Evolutionary conservation across 2,329 filamentous ascomycete species (phyloP).

Genomic region (Pestalotiopsis sp.): DNA sequence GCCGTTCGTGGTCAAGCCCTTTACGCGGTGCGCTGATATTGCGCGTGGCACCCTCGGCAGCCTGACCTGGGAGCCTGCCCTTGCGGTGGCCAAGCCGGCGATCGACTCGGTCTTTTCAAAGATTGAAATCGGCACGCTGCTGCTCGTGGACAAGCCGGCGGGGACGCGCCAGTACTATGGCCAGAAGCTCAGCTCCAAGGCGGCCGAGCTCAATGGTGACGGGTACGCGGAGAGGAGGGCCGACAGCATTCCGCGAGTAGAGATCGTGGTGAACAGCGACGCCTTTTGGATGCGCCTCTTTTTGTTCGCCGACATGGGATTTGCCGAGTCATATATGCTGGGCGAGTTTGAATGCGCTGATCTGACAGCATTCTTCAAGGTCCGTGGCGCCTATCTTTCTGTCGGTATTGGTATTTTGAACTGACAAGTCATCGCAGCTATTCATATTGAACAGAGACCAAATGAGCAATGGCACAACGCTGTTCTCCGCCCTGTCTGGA

Average conservation of each 20-base stretch:
- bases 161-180: constrained; percentile 47
- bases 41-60: constrained; percentile 46
- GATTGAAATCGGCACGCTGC: constrained; percentile 51
- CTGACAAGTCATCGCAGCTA: constrained; percentile 48
- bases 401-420: background rate
- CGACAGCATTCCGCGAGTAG: constrained; percentile 44
- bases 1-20: constrained; percentile 38
- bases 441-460: constrained; percentile 71
- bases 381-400: constrained; percentile 31
- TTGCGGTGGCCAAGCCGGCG: constrained; percentile 48
- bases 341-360: constrained; percentile 70
- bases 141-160: constrained; percentile 50
- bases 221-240: constrained; percentile 37
- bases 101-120: constrained; percentile 48
- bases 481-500: constrained; percentile 61
- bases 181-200: constrained; percentile 43
- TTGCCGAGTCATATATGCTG: constrained; percentile 75
- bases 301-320: constrained; percentile 76
- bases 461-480: constrained; percentile 66
- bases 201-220: constrained; percentile 37
- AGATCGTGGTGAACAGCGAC: constrained; percentile 65
- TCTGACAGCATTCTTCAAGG: constrained; percentile 70
- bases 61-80: constrained; percentile 49
- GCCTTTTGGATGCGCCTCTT: constrained; percentile 69
- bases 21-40: constrained; percentile 42